A percentile compares a stretch with the other conserved stretches of the same genome.
Evolutionary conservation across 352 stramenopile genomes (phyloP).

Genomic region (Thraustochytrium aureum): DNA sequence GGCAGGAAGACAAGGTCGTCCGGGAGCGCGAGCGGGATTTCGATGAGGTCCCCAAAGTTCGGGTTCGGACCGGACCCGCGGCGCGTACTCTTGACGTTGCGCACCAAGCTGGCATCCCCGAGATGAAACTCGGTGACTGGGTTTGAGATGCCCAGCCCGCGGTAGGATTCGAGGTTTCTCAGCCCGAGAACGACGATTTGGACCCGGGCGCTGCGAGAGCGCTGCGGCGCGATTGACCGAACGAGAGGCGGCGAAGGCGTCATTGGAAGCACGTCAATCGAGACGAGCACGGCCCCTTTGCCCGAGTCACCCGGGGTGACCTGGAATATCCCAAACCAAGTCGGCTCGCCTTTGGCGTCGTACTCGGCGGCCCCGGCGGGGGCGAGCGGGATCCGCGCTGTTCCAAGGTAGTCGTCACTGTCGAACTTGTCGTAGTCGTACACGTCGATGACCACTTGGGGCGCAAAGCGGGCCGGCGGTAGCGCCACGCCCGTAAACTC

Average conservation of each 20-base stretch:
- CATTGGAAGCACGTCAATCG: constrained; percentile 71
- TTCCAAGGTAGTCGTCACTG: constrained; percentile 37
- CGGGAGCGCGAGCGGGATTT: constrained; percentile 75
- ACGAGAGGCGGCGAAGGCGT: constrained; percentile 67
- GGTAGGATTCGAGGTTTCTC: constrained; percentile 70
- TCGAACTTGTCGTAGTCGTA: constrained; percentile 62
- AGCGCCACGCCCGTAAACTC: constrained; percentile 66
- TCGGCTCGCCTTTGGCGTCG: constrained; percentile 37
- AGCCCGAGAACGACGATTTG: constrained; percentile 75
- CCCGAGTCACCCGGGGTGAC: constrained; percentile 66
- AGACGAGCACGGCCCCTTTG: constrained; percentile 68
- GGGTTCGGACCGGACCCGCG: constrained; percentile 62
- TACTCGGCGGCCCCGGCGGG: background rate
- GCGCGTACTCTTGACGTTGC: constrained; percentile 70
- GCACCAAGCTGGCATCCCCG: constrained; percentile 66
- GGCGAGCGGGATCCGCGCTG: background rate
- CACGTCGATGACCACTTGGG: constrained; percentile 71
- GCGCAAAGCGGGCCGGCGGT: constrained; percentile 65
- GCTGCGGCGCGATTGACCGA: constrained; percentile 64
- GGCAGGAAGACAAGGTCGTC: constrained; percentile 76
- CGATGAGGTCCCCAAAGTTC: constrained; percentile 73
- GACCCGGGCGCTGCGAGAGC: constrained; percentile 66
- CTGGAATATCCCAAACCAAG: constrained; percentile 65
- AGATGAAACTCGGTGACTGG: constrained; percentile 79
- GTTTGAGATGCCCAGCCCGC: constrained; percentile 76